Conservation (phyloP, 2,329 filamentous ascomycete species). For the Grosmannia serpens region DNA sequence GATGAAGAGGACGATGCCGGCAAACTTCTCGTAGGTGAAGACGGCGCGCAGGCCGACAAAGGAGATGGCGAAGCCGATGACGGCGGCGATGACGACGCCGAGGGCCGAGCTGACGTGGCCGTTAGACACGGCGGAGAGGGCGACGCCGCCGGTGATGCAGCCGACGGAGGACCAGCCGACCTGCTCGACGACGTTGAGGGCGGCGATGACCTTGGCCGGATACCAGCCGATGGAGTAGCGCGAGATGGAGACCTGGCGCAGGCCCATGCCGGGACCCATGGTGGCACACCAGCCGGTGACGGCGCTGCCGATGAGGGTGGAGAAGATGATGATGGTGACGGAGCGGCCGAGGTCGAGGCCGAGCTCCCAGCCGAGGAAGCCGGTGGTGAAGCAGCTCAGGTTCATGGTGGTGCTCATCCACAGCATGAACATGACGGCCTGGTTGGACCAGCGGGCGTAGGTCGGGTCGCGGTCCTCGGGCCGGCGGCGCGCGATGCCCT, state of each 20-base stretch:
- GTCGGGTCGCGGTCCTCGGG: conserved; percentile 29
- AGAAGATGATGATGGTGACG: conserved; percentile 33
- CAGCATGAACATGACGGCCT: conserved; percentile 36
- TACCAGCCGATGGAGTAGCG: conserved; percentile 40
- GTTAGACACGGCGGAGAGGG: conserved; percentile 32
- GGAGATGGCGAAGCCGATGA: conserved; percentile 37
- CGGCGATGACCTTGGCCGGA: conserved; percentile 36
- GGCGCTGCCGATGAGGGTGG: conserved; percentile 30
- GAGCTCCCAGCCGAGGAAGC: conserved; percentile 37
- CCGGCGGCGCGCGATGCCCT: conserved; percentile 32
- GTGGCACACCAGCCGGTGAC: conserved; percentile 37
- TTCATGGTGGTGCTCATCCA: conserved; percentile 42
- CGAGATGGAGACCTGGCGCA: conserved; percentile 38
- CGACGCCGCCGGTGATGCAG: conserved; percentile 38
- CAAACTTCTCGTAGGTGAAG: conserved; percentile 37
- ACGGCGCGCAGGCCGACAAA: conserved; percentile 39
- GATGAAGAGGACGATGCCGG: conserved; percentile 34
- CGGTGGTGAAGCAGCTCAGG: conserved; percentile 37
- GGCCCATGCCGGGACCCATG: conserved; percentile 35
- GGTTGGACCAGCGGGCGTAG: conserved; percentile 26
- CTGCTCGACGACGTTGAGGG: conserved; percentile 37
- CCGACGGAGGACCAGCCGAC: conserved; percentile 40
- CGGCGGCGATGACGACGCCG: conserved; percentile 40
- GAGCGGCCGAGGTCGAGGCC: conserved; percentile 32
- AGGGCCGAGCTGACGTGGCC: conserved; percentile 33